Base-by-base conservation (phyloP, 2,329 filamentous ascomycete genomes). In the Geosmithia morbida region DNA sequence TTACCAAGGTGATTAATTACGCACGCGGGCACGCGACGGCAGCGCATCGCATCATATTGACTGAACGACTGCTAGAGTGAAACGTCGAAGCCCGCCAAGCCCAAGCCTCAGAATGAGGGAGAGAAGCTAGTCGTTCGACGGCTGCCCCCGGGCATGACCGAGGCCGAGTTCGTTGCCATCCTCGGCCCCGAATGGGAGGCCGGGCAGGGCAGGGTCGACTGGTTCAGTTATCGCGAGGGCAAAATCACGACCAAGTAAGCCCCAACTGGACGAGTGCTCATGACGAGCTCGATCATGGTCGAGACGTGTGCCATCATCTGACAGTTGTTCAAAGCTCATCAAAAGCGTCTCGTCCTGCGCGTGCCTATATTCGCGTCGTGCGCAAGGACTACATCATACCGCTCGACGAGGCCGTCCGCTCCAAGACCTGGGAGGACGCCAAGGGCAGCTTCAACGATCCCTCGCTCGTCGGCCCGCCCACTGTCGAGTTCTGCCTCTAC, bases 91-190 rank as follows among this genome's bases (percentile, higher is more conserved):
- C 50, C 59, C 1, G 46, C 58, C 39, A 62, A 55, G 48, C 48
- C 59, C 8, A 65, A 59, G 50, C 39, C 59, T 43, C 59, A 61
- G 14, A 61, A 60, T 53, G 61, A 64, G 48, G 84, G 86, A 50
- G 75, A 94, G 57, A 97, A 97, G 69, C 74, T 95, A 13, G 72
- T 94, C 20, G 72, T 96, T 48, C 81, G 94, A 46, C 78, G 90
- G 49, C 75, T 98, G 3, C 87, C 92, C 10, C 89, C 92, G 1
- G 87, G 84, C 8, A 72, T 98, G 61, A 94, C 85, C 0, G 77
- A 86, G 57, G 64, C 73, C 1, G 92, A 98, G 57, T 90, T 94
- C 52, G 71, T 81, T 56, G 63, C 68, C 14, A 72, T 80, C 8
- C 62, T 96, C 13, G 89, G 88, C 3, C 74, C 81, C 2, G 83